Percentiles rank a stretch among this genome's conserved stretches.
phyloP scores from a whole-genome alignment of 139 green algal species.

The Chlamydomonas schloesseri region DNA sequence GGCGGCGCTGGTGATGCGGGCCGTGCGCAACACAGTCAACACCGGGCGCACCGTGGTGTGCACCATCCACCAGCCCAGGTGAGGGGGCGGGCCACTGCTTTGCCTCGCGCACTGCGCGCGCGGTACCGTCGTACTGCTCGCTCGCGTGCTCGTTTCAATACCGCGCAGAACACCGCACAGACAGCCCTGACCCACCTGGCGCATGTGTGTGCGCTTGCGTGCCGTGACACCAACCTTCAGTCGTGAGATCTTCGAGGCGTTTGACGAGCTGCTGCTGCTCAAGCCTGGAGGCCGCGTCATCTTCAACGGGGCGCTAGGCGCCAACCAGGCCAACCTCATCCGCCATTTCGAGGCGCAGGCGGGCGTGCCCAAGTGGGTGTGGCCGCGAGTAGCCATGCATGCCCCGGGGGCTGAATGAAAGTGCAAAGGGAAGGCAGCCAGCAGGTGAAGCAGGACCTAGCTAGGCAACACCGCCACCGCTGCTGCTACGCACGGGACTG shows the following conservation, averaged over 20 bases:
- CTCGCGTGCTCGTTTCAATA: too few species aligned
- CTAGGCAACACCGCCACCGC: too few species aligned
- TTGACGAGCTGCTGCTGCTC: constrained; percentile 83
- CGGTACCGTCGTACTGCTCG: too few species aligned
- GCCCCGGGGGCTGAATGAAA: neutral
- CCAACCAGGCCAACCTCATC: constrained; percentile 66
- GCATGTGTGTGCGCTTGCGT: too few species aligned
- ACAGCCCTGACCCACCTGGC: too few species aligned
- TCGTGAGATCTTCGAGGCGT: constrained; percentile 77
- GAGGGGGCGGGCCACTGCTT: too few species aligned
- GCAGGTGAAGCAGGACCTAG: too few species aligned
- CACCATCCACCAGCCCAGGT: constrained; percentile 87
- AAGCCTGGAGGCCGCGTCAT: constrained; percentile 76
- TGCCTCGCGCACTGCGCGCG: too few species aligned
- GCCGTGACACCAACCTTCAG: neutral
- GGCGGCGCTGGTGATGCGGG: constrained; percentile 81
- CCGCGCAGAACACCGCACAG: too few species aligned
- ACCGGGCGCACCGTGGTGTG: constrained; percentile 87
- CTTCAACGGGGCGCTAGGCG: constrained; percentile 85
- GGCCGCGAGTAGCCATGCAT: neutral
- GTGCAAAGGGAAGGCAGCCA: neutral
- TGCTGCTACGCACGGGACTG: too few species aligned
- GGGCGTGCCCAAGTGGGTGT: constrained; percentile 6
- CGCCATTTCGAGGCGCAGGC: constrained; percentile 59
- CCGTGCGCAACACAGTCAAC: constrained; percentile 82